Evolutionary conservation across 2,329 filamentous ascomycete genomes (phyloP).

Genomic region (Fusarium nurragi): DNA sequence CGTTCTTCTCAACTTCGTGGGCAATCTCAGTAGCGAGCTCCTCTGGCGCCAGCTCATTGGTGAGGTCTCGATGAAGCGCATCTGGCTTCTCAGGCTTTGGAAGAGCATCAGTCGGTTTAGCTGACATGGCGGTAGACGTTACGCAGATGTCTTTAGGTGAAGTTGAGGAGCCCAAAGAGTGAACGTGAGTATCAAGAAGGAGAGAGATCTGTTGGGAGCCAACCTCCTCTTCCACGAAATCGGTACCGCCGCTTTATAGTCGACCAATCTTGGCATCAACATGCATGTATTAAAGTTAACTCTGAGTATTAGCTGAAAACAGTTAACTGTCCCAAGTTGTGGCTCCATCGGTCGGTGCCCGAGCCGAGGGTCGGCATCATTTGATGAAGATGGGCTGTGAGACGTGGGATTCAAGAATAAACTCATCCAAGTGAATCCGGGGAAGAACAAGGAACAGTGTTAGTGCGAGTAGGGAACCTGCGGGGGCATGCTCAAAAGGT

Average conservation of each 20-base stretch:
- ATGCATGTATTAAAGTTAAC: not conserved
- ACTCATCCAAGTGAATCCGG: constrained; percentile 16
- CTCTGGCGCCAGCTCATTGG: constrained; percentile 8
- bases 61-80: constrained; percentile 5
- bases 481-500: not conserved
- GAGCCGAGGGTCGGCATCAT: not conserved
- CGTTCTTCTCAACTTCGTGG: constrained; percentile 50
- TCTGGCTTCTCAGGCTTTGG: constrained; percentile 10
- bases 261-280: not conserved
- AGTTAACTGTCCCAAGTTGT: not conserved
- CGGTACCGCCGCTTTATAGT: constrained; percentile 3
- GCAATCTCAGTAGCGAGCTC: constrained; percentile 52
- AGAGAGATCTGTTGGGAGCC: not conserved
- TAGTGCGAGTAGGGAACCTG: not conserved
- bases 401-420: constrained; percentile 6
- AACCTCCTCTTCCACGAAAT: not conserved
- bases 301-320: constrained; percentile 1
- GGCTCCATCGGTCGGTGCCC: not conserved
- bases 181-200: not conserved
- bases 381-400: not conserved
- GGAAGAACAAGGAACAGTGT: constrained; percentile 15
- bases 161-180: not conserved
- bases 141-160: not conserved
- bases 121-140: not conserved
- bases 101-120: not conserved